Base-by-base conservation (phyloP, 345 rosid species). In the Pistacia integerrima region DNA sequence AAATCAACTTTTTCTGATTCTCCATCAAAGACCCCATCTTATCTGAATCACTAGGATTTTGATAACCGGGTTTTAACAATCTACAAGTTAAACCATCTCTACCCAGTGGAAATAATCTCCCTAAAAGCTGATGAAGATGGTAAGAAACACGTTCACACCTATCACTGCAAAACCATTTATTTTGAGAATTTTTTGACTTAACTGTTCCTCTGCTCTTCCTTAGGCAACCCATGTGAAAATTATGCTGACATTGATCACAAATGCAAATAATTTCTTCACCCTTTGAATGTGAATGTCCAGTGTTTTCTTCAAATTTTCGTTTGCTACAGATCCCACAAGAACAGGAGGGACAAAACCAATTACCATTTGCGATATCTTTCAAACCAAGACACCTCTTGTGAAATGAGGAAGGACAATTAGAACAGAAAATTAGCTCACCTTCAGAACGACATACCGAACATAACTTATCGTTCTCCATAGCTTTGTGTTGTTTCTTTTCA, bases 281-380 rank as follows among this genome's bases (percentile, higher is more conserved):
- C 8, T 41, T 41, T 41, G 46, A 12, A 16, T 33, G 8, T 44
- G 36, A 67, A 67, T 20, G 46, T 57, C 18, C 46, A 59, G 36
- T 60, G 67, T 83, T 60, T 73, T 73, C 49, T 36, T 83, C 48
- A 18, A 73, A 35, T 73, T 75, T 68, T 67, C 77, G 75, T 54
- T 83, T 69, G 69, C 78, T 79, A 74, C 98, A 94, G 13, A 89
- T 76, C 35, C 79, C 78, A 46, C 98, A 93, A 58, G 90, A 85
- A 73, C 98, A 94, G 44, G 88, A 84, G 8, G 92, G 93, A 65
- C 98, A 94, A 78, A 89, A 91, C 98, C 98, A 93, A 7, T 87
- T 81, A 20, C 93, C 95, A 5, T 79, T 70, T 0, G 97, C 92
- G 60, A 88, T 58, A 76, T 8, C 86, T 78, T 78, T 25, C 35